Evolutionary conservation across 2,329 filamentous ascomycete species (phyloP).

Genomic region (Aureobasidium sp.): DNA sequence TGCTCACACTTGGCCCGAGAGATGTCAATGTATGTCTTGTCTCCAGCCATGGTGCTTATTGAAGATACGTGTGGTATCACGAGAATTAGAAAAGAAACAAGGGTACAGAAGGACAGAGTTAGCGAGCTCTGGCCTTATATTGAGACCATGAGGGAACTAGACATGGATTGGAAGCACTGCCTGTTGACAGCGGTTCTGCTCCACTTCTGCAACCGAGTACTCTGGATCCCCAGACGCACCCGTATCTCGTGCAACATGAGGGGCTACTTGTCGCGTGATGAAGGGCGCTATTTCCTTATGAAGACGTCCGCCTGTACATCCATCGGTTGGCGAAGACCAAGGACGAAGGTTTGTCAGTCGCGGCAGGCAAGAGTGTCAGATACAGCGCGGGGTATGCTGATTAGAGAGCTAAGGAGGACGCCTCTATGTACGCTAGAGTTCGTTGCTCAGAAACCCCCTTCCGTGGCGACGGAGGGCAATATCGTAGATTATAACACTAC

Average conservation of each 20-base stretch:
- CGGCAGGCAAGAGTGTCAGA: too few relatives aligned
- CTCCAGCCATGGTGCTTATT: not conserved
- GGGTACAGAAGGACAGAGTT: not conserved
- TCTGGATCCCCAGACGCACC: not conserved
- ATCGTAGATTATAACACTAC: too few relatives aligned
- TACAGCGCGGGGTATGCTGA: too few relatives aligned
- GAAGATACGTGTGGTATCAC: too few relatives aligned
- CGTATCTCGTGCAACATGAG: not conserved
- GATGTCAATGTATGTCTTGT: conserved; percentile 13
- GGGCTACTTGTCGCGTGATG: not conserved
- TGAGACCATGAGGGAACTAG: not conserved
- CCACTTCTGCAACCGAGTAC: not conserved
- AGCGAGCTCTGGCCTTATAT: not conserved
- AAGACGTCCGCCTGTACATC: not conserved
- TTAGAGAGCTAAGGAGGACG: too few relatives aligned
- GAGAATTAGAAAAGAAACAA: not conserved
- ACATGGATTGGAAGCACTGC: not conserved
- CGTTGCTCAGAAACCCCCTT: too few relatives aligned
- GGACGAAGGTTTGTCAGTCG: not conserved
- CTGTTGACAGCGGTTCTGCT: not conserved
- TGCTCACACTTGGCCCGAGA: conserved; percentile 15
- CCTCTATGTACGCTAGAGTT: too few relatives aligned
- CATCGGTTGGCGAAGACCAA: not conserved
- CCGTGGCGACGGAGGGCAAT: too few relatives aligned
- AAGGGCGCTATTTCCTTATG: not conserved